A percentile compares a stretch with the other conserved stretches of the same genome.
phyloP scores from a whole-genome alignment of 2,329 filamentous ascomycete species.

The Colletotrichum sp. region DNA sequence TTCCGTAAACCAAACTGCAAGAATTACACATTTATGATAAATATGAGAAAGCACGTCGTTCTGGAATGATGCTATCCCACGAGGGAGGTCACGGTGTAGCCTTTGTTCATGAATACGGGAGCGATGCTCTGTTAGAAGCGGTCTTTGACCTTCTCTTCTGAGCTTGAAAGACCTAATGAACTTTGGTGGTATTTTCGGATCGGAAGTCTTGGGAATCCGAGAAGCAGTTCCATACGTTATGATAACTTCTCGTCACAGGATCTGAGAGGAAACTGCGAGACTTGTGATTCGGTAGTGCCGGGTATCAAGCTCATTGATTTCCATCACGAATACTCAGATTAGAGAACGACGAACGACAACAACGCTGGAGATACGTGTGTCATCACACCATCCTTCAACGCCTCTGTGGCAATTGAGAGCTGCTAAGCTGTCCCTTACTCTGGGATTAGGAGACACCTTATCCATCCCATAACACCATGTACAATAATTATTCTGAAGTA shows the following conservation, averaged over 20 bases:
- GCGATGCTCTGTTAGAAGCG: fast-evolving
- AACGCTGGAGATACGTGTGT: too few species aligned
- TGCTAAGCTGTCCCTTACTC: too few species aligned
- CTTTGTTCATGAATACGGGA: not conserved
- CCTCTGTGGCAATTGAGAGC: too few species aligned
- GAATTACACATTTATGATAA: fast-evolving
- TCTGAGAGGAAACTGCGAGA: fast-evolving
- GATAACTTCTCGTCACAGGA: fast-evolving
- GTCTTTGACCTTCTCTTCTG: not conserved
- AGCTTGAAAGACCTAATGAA: not conserved
- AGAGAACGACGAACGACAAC: too few species aligned
- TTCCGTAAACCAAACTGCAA: not conserved
- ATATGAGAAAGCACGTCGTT: fast-evolving
- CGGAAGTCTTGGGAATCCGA: too few species aligned
- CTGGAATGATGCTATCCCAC: fast-evolving
- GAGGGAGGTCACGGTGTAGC: fast-evolving
- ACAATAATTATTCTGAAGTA: too few species aligned
- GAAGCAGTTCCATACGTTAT: too few species aligned
- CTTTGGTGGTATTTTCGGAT: fast-evolving
- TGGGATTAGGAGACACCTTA: too few species aligned
- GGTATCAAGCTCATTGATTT: not conserved
- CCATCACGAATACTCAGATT: not conserved
- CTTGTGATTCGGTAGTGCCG: not conserved
- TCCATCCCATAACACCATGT: too few species aligned
- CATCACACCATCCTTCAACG: too few species aligned